A percentile compares a stretch with the other conserved stretches of the same genome.
phyloP scores from a whole-genome alignment of 1,139 yeast species.

The Saccharomyces pastorianus region DNA sequence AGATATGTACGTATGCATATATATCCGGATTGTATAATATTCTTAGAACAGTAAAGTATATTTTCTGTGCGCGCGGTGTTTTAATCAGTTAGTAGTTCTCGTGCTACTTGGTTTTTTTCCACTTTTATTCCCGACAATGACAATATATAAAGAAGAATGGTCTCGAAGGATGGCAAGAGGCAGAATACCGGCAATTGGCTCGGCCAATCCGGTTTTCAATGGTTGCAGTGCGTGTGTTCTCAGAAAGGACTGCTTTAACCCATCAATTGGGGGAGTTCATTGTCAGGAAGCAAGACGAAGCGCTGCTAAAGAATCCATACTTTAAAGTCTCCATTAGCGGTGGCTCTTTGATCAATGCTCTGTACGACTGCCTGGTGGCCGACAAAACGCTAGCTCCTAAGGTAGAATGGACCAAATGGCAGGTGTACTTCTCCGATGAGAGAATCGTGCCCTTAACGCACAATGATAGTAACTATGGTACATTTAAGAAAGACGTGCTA shows the following conservation, averaged over 20 bases:
- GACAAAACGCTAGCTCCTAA: conserved; percentile 40
- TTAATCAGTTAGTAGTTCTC: background rate
- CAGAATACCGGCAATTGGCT: background rate
- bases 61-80: background rate
- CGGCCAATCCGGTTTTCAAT: conserved; percentile 11
- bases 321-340: conserved; percentile 84
- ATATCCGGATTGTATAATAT: background rate
- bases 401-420: conserved; percentile 88
- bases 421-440: conserved; percentile 92
- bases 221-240: conserved; percentile 44
- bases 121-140: background rate
- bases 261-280: conserved; percentile 47
- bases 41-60: background rate
- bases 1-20: background rate
- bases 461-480: conserved; percentile 84
- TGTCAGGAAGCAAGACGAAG: conserved; percentile 46
- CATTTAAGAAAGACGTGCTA: conserved; percentile 69
- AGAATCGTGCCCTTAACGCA: conserved; percentile 83
- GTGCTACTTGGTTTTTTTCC: background rate
- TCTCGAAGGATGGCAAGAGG: background rate
- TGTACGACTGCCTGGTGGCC: conserved; percentile 61
- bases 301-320: conserved; percentile 34
- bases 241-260: conserved; percentile 52
- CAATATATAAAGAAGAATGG: background rate
- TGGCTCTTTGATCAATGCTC: conserved; percentile 76